Evolutionary conservation across 169 alveolate species (phyloP).

Genomic region (Plasmodium gonderi): DNA sequence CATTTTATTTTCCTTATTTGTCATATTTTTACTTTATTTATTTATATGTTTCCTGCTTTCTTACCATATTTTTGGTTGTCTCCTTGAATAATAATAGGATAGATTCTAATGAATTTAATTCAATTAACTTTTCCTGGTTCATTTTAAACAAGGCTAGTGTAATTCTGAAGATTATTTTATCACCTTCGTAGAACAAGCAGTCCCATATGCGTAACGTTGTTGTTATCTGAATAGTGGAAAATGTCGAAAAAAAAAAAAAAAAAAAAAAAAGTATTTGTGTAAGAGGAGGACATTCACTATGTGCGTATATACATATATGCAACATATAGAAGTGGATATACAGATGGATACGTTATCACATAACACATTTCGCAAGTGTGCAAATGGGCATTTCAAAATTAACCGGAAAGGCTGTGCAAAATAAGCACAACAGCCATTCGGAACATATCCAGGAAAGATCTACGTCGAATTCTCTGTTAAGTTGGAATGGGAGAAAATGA

Average conservation of each 20-base stretch:
- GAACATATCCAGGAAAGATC: slow-evolving; percentile 88
- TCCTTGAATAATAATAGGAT: slow-evolving; percentile 78
- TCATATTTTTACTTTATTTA: neutral
- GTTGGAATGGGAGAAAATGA: neutral
- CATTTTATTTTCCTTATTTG: neutral
- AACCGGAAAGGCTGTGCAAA: slow-evolving; percentile 86
- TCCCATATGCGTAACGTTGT: slow-evolving; percentile 90
- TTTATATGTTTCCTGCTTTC: neutral
- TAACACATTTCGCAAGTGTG: too few relatives aligned
- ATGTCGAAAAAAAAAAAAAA: neutral
- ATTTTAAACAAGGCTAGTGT: slow-evolving; percentile 85
- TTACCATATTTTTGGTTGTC: slow-evolving; percentile 77
- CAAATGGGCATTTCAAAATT: neutral
- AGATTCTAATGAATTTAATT: slow-evolving; percentile 75
- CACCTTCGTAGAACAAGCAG: slow-evolving; percentile 87
- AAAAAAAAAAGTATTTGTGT: neutral
- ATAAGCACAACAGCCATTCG: slow-evolving; percentile 89
- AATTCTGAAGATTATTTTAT: slow-evolving; percentile 86
- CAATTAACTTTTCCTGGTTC: slow-evolving; percentile 78
- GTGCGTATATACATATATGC: neutral
- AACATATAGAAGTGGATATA: too few relatives aligned
- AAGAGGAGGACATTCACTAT: neutral
- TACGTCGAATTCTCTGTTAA: slow-evolving; percentile 81
- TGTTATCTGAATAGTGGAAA: slow-evolving; percentile 74
- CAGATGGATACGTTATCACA: too few relatives aligned